Evolutionary conservation across 306 rosid genomes (phyloP), one percentile per base, ranked within the genome.

Genomic region (Gastrolobium villosum): DNA sequence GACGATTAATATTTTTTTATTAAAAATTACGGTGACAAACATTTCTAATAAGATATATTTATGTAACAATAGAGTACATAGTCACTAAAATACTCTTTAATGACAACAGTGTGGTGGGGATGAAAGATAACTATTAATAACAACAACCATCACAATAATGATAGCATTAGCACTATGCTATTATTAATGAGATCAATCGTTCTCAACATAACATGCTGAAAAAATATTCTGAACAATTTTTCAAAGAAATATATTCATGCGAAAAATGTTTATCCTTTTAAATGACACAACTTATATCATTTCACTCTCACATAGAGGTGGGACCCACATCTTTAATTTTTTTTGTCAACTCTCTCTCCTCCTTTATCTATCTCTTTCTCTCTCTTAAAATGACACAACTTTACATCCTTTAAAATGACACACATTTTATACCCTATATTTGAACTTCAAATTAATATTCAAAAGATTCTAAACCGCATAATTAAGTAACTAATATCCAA

Each of bases 401-500:
- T n/a, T n/a, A n/a, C n/a, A n/a, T n/a, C n/a, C n/a, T n/a, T n/a
- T n/a, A n/a, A n/a, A n/a, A n/a, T n/a, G n/a, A n/a, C n/a, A n/a
- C n/a, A n/a, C n/a, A n/a, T n/a, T n/a, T n/a, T n/a, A n/a, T n/a
- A n/a, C n/a, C n/a, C n/a, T n/a, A n/a, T n/a, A n/a, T n/a, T n/a
- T n/a, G 1, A 30, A 5, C 15, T 3, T 37, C 71, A 11, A 26
- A 26, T 20, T 20, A 35, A 43, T 2, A 0, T 3, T 11, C 10
- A 4, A 5, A 7, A 49, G 49, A 69, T 2, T 49, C 34, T 69
- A 35, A 49, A 69, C 75, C 49, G n/a, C 46, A 14, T 49, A 35
- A 8, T 46, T 69, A 69, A 67, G 43, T 13, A 67, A 67, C 43
- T 13, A 67, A 35, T 34, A 34, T 34, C 5, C 41, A 67, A 11